phyloP scores from a whole-genome alignment of 768 basidiomycete species.

The Boletus coccyginus region DNA sequence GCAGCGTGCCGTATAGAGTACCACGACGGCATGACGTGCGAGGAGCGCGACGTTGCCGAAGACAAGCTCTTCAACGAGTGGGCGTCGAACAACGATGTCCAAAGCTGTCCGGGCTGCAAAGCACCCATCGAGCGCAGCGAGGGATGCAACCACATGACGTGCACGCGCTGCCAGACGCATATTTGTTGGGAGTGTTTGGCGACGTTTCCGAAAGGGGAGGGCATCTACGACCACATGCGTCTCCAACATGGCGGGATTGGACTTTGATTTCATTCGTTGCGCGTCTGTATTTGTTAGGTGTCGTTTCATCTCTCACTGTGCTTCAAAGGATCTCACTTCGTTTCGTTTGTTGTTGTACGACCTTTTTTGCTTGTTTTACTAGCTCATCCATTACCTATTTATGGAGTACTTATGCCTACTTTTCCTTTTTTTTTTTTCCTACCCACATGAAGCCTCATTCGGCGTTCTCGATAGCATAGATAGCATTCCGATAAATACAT shows the following conservation, averaged over 20 bases:
- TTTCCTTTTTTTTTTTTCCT: not conserved
- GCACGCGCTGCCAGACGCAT: slow-evolving; percentile 69
- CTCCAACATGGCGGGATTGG: slow-evolving; percentile 64
- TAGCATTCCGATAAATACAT: slow-evolving; percentile 20
- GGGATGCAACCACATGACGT: slow-evolving; percentile 86
- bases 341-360: slow-evolving; percentile 15
- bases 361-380: not conserved
- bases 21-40: slow-evolving; percentile 70
- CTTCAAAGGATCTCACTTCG: not conserved
- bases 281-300: not conserved
- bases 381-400: slow-evolving; percentile 14
- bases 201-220: slow-evolving; percentile 64
- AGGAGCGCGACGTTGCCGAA: slow-evolving; percentile 50
- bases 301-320: slow-evolving; percentile 4
- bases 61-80: slow-evolving; percentile 62
- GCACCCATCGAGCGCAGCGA: slow-evolving; percentile 67
- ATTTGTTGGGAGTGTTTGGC: slow-evolving; percentile 78
- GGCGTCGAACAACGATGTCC: slow-evolving; percentile 61
- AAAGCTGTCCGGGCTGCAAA: slow-evolving; percentile 72
- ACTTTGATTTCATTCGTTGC: slow-evolving; percentile 8
- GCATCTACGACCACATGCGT: slow-evolving; percentile 81
- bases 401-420: slow-evolving; percentile 23
- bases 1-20: slow-evolving; percentile 53
- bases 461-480: slow-evolving; percentile 2
- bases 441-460: not conserved